A percentile compares a stretch with the other conserved stretches of the same genome.
Conservation (phyloP, 495 filamentous ascomycete species). For the Hypoxylon rickii region DNA sequence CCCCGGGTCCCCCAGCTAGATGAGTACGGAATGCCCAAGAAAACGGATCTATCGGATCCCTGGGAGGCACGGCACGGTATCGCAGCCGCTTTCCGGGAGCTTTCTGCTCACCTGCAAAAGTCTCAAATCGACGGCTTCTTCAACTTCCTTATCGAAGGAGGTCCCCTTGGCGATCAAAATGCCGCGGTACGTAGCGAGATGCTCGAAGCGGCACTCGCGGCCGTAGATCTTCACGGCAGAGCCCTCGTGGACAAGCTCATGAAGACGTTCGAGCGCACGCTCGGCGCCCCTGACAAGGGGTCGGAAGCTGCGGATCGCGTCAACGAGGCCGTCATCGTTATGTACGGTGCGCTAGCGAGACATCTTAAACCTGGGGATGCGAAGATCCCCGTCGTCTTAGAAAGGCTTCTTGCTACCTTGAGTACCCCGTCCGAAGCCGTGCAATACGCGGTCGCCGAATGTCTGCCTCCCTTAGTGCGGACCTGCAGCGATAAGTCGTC, state of each 20-base stretch:
- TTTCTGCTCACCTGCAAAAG: slow-evolving; percentile 70
- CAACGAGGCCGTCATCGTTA: slow-evolving; percentile 95
- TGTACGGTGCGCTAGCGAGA: slow-evolving; percentile 89
- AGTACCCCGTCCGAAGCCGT: slow-evolving; percentile 96
- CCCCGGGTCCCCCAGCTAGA: slow-evolving; percentile 81
- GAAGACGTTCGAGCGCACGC: slow-evolving; percentile 81
- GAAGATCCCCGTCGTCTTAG: slow-evolving; percentile 82
- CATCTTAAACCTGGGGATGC: slow-evolving; percentile 83
- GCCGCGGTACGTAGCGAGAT: slow-evolving; percentile 79
- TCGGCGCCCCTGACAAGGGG: slow-evolving; percentile 80
- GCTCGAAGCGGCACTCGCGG: slow-evolving; percentile 85
- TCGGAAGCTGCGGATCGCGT: slow-evolving; percentile 80
- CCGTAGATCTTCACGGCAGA: slow-evolving; percentile 79
- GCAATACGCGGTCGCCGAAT: slow-evolving; percentile 93
- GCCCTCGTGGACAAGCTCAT: slow-evolving; percentile 85
- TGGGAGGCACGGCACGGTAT: slow-evolving; percentile 91
- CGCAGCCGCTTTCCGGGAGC: slow-evolving; percentile 80
- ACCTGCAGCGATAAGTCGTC: slow-evolving; percentile 74
- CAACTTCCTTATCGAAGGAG: slow-evolving; percentile 79
- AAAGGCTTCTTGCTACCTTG: slow-evolving; percentile 80
- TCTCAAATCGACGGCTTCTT: slow-evolving; percentile 75
- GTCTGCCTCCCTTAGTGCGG: slow-evolving; percentile 85
- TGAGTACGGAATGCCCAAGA: slow-evolving; percentile 89
- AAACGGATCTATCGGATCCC: slow-evolving; percentile 78
- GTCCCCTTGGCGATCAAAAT: slow-evolving; percentile 81